Conservation (phyloP, 306 rosid genomes). For the Abrus pulchellus region DNA sequence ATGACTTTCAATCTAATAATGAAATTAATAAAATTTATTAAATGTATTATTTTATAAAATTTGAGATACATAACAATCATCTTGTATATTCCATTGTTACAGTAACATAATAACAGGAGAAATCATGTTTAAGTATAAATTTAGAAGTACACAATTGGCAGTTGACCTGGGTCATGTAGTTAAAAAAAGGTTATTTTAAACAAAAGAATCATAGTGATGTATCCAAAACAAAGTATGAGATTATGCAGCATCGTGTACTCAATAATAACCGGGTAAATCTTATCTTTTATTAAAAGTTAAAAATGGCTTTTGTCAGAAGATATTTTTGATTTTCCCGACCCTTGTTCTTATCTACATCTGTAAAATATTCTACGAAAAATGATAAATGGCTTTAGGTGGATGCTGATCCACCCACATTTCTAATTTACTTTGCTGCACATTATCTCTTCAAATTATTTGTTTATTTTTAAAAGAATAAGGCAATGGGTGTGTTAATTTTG, state of each 20-base stretch:
- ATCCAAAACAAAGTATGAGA: constrained; percentile 30
- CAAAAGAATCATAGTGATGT: background rate
- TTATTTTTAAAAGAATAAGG: background rate
- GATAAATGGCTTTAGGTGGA: constrained; percentile 64
- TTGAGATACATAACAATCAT: background rate
- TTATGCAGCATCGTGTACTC: constrained; percentile 33
- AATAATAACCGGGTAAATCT: constrained; percentile 40
- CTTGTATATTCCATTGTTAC: no score
- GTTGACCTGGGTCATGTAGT: no score
- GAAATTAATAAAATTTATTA: background rate
- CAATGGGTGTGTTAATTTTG: constrained; percentile 40
- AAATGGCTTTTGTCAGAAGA: constrained; percentile 48
- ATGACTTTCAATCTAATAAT: background rate
- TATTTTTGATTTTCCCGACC: constrained; percentile 47
- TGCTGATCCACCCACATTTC: constrained; percentile 54
- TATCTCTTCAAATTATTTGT: constrained; percentile 30
- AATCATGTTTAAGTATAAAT: background rate
- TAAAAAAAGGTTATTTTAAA: no score
- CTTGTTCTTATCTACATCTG: constrained; percentile 49
- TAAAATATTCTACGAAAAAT: constrained; percentile 41
- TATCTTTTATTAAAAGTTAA: constrained; percentile 28
- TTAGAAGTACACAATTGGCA: background rate
- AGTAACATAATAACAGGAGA: no score
- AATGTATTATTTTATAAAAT: background rate
- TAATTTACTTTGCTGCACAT: constrained; percentile 35